Evolutionary conservation across 176 grass and related monocot species (phyloP), one percentile per base, ranked within the genome.

Genomic region (Oryza rufipogon): DNA sequence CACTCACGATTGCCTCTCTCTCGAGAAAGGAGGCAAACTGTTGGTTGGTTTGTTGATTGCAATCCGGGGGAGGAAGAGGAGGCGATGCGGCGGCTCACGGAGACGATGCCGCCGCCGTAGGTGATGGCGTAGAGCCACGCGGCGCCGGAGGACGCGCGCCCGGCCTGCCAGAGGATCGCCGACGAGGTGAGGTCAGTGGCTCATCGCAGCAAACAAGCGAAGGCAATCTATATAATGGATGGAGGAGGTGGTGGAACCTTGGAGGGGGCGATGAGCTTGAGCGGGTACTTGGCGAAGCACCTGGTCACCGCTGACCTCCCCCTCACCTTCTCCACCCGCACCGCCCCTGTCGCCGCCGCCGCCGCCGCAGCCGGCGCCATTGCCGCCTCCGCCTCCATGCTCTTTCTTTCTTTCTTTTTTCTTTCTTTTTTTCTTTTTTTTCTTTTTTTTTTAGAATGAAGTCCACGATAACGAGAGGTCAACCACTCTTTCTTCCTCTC

Each of bases 81-180:
- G 11, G 22, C 1, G 64, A 68, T 32, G 30, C 30, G 33, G 41
- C 23, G 78, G 51, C 84, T 91, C 65, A 98, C 96, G 42, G 96
- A 98, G 85, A 98, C 93, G 63, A 98, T 95, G 83, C 96, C 96
- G 42, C 93, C 93, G n/a, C 96, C 91, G 32, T 98, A 98, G 77
- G 91, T 89, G 82, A 98, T 87, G 78, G 85, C 39, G 79, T 93
- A 98, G 77, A 98, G 89, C 91, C 93, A 98, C 44, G 90, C 93
- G 33, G 83, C 83, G 78, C 91, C 87, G 19, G 82, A 73, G 48
- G 77, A 64, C 56, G 87, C 80, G 20, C 85, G 77, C 0, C 85
- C 92, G 13, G 88, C 95, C 92, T 91, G 68, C 25, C 9, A 86
- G n/a, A 23, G n/a, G n/a, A 63, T 2, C 7, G n/a, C n/a, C 58